Base-by-base conservation (phyloP, 1,139 yeast genomes). In the Yamadazyma membranifaciens region DNA sequence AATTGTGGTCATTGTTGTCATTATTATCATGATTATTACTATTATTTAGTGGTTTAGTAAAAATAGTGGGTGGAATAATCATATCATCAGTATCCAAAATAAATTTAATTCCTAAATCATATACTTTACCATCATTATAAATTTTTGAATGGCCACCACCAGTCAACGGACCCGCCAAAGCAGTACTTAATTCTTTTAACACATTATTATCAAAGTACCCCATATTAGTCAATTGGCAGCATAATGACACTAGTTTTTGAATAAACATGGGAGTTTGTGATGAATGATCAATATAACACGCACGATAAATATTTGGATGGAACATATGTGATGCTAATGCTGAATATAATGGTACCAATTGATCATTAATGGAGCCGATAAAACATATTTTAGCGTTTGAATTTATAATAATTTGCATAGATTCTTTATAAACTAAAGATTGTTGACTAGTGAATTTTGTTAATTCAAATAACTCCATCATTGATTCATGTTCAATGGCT, bases 71-170 rank as follows among this genome's bases (percentile, higher is more conserved):
- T 3, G 74, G 71, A 9, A 67, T 62, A 3, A 75, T 63, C n/a
- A 79, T 60, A 46, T 81, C 84, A 29, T 83, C 80, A 0, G 97
- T 88, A 52, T 86, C 91, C 27, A 91, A 62, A 1, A 87, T 77
- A 57, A 86, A 85, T 45, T 80, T 76, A 39, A 91, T 56, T 0
- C 94, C 96, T 48, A 87, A 59, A 49, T 83, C 89, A 57, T 92
- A 92, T 0, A 92, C 98, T 44, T 81, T 78, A 4, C 83, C 81
- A 51, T 87, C 96, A 54, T 86, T 86, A 60, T 92, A 92, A 35
- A 92, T 81, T 49, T 79, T 83, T 0, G 97, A 89, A 60, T 92
- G 98, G 0, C 98, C 98, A 12, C 95, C 92, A 3, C 97, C 96
- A 0, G 96, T 91, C 41, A 92, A 67, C 2, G 96, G 85, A 0